A percentile compares a stretch with the other conserved stretches of the same genome.
Evolutionary conservation across 2,329 filamentous ascomycete species (phyloP).

Genomic region (Anthostomella pinea): DNA sequence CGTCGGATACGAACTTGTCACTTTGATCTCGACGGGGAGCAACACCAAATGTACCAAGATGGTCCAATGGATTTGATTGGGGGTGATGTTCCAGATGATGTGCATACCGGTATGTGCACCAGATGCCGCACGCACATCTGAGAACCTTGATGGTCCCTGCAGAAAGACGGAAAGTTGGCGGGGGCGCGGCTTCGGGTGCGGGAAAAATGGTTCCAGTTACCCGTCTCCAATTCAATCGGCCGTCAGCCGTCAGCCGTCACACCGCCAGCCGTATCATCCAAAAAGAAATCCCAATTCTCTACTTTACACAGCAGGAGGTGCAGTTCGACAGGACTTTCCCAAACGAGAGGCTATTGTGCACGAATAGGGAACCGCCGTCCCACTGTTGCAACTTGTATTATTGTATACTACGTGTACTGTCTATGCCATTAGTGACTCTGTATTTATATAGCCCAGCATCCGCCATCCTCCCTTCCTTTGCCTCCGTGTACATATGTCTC

Average conservation of each 20-base stretch:
- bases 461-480: not conserved
- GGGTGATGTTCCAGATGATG: not conserved
- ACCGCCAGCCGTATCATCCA: not conserved
- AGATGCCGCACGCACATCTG: not conserved
- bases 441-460: not conserved
- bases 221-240: no score
- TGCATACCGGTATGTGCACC: not conserved
- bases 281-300: no score
- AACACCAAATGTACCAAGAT: no score
- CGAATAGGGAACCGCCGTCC: not conserved
- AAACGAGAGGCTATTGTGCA: not conserved
- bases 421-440: not conserved
- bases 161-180: not conserved
- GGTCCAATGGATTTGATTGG: no score
- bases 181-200: no score
- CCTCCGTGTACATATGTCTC: constrained; percentile 24
- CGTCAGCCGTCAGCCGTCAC: not conserved
- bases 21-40: no score
- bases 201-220: no score
- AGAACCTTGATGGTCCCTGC: constrained; percentile 1
- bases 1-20: no score
- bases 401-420: not conserved
- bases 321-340: not conserved
- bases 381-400: not conserved
- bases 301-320: no score